Conservation (phyloP, 1,284 basidiomycete genomes). For the Ceraceosorus guamensis region DNA sequence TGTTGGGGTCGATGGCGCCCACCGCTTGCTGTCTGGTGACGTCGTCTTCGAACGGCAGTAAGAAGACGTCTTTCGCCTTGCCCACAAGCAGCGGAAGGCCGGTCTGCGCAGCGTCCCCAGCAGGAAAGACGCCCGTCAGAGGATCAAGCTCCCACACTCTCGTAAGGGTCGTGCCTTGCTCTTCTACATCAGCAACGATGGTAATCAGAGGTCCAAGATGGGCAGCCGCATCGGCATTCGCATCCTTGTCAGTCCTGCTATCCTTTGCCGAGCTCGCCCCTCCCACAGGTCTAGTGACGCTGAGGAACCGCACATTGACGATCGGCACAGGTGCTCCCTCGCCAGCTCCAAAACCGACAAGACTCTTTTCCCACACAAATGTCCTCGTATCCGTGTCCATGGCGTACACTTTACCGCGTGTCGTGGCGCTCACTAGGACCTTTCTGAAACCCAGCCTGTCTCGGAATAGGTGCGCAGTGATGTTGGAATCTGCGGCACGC, state of each 20-base stretch:
- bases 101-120: constrained; percentile 19
- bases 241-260: neutral
- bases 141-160: constrained; percentile 43
- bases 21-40: constrained; percentile 52
- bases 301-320: constrained; percentile 32
- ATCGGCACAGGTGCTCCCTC: constrained; percentile 32
- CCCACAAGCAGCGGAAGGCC: constrained; percentile 25
- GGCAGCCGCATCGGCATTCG: neutral
- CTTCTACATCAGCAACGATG: constrained; percentile 34
- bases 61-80: constrained; percentile 25
- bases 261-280: neutral
- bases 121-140: constrained; percentile 34
- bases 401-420: constrained; percentile 70
- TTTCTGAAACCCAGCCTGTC: constrained; percentile 85
- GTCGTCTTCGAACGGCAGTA: constrained; percentile 28
- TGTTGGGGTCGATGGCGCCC: constrained; percentile 57
- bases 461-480: constrained; percentile 17
- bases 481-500: constrained; percentile 18
- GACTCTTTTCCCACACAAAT: constrained; percentile 42
- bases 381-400: constrained; percentile 68
- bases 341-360: constrained; percentile 40
- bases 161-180: constrained; percentile 22
- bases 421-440: constrained; percentile 67
- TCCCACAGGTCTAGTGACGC: constrained; percentile 31
- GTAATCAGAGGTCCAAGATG: constrained; percentile 22